Evolutionary conservation across 2,329 filamentous ascomycete species (phyloP), one percentile per base, ranked within the genome.

Genomic region (Colletotrichum sp.): DNA sequence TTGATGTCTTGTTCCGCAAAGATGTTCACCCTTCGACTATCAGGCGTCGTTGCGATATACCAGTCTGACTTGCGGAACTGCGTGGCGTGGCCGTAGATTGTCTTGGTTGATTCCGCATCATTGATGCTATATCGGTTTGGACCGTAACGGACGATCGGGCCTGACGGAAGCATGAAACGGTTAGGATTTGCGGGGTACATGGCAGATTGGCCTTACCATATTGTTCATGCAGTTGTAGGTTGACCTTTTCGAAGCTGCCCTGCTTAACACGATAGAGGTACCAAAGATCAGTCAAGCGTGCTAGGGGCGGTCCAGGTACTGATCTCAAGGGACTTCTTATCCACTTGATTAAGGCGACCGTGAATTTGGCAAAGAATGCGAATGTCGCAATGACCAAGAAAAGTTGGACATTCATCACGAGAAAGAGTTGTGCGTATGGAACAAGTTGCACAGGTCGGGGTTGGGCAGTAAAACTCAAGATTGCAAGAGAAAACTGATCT

Each of bases 121-220:
- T 82, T 82, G 74, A 90, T 81, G 38, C 85, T 87, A 70, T 88
- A 89, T 13, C 88, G 84, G 28, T 87, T 83, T 0, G 87, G 88
- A 0, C 85, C 86, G 71, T 89, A 84, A 0, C 88, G 86, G 1
- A 89, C 83, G n/a, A 89, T 79, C 6, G 82, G 75, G 0, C 84
- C 84, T 82, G 28, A 8, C 13, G 6, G 3, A 36, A 36, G 3
- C 34, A 36, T 36, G 34, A 4, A 10, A 14, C 13, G 3, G 9
- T 14, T 36, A 36, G 34, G 34, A 14, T 14, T 16, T 36, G 3
- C 24, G 24, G 24, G 24, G 24, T 24, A 36, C 12, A 36, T 21
- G 3, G 12, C 13, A 32, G n/a, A 30, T 16, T 16, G 26, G 13
- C 14, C 73, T 13, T 69, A 77, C 83, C 83, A 36, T 83, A 80